phyloP scores from a whole-genome alignment of 257 asterid species.

The Forsythia viridissima region DNA sequence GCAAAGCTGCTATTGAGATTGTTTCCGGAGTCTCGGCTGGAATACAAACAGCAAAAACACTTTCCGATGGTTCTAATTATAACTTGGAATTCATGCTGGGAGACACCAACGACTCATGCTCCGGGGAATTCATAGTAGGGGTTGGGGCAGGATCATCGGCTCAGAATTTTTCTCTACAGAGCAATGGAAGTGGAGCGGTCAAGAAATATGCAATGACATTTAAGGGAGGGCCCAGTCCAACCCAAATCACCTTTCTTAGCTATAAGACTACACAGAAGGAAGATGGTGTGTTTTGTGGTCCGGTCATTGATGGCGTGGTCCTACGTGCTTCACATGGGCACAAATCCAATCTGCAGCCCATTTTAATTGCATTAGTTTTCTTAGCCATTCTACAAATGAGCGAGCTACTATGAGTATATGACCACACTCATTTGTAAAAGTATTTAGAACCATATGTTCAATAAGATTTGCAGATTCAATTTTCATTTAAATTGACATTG shows the following conservation, averaged over 20 bases:
- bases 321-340: constrained; percentile 33
- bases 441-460: background rate
- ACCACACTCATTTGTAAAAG: background rate
- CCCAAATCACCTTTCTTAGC: constrained; percentile 52
- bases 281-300: constrained; percentile 59
- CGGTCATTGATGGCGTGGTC: constrained; percentile 53
- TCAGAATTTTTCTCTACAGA: constrained; percentile 51
- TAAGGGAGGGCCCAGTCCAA: constrained; percentile 38
- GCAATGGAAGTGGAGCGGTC: constrained; percentile 59
- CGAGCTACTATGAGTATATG: background rate
- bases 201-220: constrained; percentile 40
- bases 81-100: constrained; percentile 56
- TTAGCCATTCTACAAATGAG: constrained; percentile 25
- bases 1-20: constrained; percentile 61
- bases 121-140: constrained; percentile 48
- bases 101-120: constrained; percentile 68
- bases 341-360: constrained; percentile 15
- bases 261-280: constrained; percentile 38
- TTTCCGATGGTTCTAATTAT: constrained; percentile 42
- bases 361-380: constrained; percentile 29
- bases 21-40: constrained; percentile 44
- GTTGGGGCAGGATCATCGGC: constrained; percentile 50
- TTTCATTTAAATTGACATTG: background rate
- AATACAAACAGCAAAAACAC: constrained; percentile 49
- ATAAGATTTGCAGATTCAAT: background rate